Conservation (phyloP, 2,329 filamentous ascomycete species). For the Penicillium sp. region DNA sequence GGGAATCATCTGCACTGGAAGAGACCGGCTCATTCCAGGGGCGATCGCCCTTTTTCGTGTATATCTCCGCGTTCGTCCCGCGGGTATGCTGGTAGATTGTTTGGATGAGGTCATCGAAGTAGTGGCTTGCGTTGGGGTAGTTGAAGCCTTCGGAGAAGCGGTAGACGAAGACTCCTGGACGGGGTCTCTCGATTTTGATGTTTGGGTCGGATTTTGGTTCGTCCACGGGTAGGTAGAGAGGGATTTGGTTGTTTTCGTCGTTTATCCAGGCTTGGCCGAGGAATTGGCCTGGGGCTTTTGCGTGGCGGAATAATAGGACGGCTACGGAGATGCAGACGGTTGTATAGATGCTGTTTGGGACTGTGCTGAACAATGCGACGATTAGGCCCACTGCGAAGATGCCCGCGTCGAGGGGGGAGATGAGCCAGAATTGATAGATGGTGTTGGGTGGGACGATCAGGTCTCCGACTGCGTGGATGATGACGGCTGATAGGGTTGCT, state of each 20-base stretch:
- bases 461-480: slow-evolving; percentile 90
- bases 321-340: slow-evolving; percentile 74
- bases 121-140: slow-evolving; percentile 84
- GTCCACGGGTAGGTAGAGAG: slow-evolving; percentile 70
- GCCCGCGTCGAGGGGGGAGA: slow-evolving; percentile 80
- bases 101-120: slow-evolving; percentile 71
- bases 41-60: slow-evolving; percentile 66
- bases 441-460: slow-evolving; percentile 84
- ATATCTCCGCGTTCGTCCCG: slow-evolving; percentile 67
- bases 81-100: slow-evolving; percentile 68
- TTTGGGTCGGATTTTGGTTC: slow-evolving; percentile 79
- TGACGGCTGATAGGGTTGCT: slow-evolving; percentile 74
- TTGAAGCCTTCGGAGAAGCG: slow-evolving; percentile 89
- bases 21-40: slow-evolving; percentile 92
- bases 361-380: slow-evolving; percentile 78
- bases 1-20: slow-evolving; percentile 26
- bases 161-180: slow-evolving; percentile 90
- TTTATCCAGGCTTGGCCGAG: slow-evolving; percentile 59
- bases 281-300: slow-evolving; percentile 76
- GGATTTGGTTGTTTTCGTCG: slow-evolving; percentile 47
- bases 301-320: slow-evolving; percentile 74
- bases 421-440: slow-evolving; percentile 87
- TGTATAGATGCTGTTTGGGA: slow-evolving; percentile 86
- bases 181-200: slow-evolving; percentile 70
- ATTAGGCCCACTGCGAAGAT: slow-evolving; percentile 90